Base-by-base conservation (phyloP, 2,329 filamentous ascomycete species). In the Paraconiothyrium sp. region DNA sequence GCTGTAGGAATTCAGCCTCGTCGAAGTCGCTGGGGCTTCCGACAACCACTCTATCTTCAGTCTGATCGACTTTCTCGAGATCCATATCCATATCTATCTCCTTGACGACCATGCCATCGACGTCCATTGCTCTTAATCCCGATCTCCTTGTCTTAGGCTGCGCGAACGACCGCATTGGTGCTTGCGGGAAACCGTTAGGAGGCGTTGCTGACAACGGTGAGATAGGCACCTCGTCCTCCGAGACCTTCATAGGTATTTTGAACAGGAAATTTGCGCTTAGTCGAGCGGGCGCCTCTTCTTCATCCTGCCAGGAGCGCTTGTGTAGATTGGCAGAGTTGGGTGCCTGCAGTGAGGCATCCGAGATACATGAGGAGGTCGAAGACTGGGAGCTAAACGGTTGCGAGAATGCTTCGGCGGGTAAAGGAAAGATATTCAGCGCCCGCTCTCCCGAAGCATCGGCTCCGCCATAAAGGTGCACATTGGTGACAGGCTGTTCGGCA, bases 1-100 rank as follows among this genome's bases (percentile, higher is more conserved):
- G 76, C 61, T 64, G 67, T 64, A 83, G 60, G 52, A 93, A 93
- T 0, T 86, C 83, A 0, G 90, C 90, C 61, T 93, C 90, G 60
- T 85, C 88, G 74, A 92, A 92, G 73, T 92, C 89, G 56, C 66
- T 78, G 68, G 78, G 78, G 78, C 64, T 76, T 63, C 65, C 73
- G 46, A 60, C 71, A 67, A 62, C 66, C 60, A 72, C 75, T 69
- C 56, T 80, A 68, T 76, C 77, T 75, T 76, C 64, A 48, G 68
- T 62, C 64, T 73, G 64, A 44, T 72, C 68, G 48, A 62, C 59
- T 67, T 72, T 67, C 68, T 75, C 72, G 39, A 76, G 68, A 58
- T 77, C 77, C 63, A 71, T 66, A 52, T 78, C 75, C 16, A 72
- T 68, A 56, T 73, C 71, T 34, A 56, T 41, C n/a, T 72, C 71